Evolutionary conservation across 768 basidiomycete species (phyloP).

Genomic region (Lactarius psammicola): DNA sequence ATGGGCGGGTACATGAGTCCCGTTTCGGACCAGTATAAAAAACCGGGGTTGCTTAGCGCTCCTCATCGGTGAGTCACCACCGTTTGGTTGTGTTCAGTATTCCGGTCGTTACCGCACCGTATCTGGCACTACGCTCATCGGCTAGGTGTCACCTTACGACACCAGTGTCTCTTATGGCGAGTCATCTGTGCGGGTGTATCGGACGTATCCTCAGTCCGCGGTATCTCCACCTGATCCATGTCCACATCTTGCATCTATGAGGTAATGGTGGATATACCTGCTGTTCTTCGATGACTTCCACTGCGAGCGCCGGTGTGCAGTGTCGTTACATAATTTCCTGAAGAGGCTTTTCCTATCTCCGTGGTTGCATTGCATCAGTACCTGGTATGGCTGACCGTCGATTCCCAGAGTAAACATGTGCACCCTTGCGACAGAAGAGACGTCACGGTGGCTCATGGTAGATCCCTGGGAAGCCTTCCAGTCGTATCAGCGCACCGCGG

Average conservation of each 20-base stretch:
- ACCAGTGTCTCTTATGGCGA: not conserved
- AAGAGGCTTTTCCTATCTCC: not conserved
- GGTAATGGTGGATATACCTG: slow-evolving; percentile 1
- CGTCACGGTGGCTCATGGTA: slow-evolving; percentile 93
- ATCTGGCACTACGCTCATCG: not conserved
- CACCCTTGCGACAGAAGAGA: slow-evolving; percentile 84
- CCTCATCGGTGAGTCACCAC: slow-evolving; percentile 70
- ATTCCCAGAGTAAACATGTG: slow-evolving; percentile 76
- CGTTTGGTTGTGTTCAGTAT: not conserved
- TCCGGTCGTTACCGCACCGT: not conserved
- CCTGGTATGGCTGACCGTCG: not conserved
- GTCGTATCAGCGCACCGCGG: slow-evolving; percentile 91
- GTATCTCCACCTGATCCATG: not conserved
- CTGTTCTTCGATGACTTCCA: not conserved
- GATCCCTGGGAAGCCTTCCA: slow-evolving; percentile 98
- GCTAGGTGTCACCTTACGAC: not conserved
- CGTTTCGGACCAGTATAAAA: slow-evolving; percentile 95
- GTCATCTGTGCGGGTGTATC: not conserved
- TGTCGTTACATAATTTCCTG: not conserved
- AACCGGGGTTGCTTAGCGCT: slow-evolving; percentile 87
- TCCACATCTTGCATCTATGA: slow-evolving; percentile 1
- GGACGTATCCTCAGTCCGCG: slow-evolving; percentile 6
- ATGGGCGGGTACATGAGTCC: slow-evolving; percentile 96
- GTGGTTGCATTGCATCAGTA: not conserved
- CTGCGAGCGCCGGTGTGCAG: not conserved